Percentiles rank a stretch among this genome's conserved stretches.
Conservation (phyloP, 805 yeast genomes). For the Saccharomycopsis sp. region DNA sequence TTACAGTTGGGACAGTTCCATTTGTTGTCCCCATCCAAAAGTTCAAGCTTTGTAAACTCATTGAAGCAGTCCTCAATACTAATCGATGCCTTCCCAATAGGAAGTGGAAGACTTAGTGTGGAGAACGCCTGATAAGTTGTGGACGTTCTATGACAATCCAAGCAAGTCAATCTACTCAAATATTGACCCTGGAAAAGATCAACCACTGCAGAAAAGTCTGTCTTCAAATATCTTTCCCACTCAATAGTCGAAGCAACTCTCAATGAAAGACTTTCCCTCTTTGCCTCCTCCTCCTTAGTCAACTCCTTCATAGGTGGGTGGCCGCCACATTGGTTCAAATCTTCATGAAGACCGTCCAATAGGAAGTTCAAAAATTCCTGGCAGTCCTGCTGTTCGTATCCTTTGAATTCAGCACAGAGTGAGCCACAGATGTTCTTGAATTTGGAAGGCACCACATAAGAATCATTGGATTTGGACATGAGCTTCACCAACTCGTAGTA, state of each 20-base stretch:
- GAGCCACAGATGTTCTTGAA: conserved; percentile 67
- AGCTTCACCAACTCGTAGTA: conserved; percentile 55
- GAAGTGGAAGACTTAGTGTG: conserved; percentile 73
- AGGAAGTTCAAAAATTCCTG: conserved; percentile 73
- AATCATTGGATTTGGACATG: conserved; percentile 42
- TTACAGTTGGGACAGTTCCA: conserved; percentile 84
- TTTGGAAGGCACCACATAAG: conserved; percentile 49
- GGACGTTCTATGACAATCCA: conserved; percentile 66
- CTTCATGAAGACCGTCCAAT: conserved; percentile 76
- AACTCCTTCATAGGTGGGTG: conserved; percentile 50
- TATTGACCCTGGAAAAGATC: conserved; percentile 87
- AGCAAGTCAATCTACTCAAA: conserved; percentile 68
- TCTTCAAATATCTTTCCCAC: conserved; percentile 81
- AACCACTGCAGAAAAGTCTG: conserved; percentile 73
- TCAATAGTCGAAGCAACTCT: conserved; percentile 81
- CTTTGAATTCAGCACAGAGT: conserved; percentile 56
- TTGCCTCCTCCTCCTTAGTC: conserved; percentile 62
- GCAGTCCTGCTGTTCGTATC: conserved; percentile 76
- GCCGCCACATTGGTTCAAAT: conserved; percentile 60
- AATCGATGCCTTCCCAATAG: conserved; percentile 32
- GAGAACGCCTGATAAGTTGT: conserved; percentile 84
- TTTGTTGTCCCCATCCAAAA: conserved; percentile 67
- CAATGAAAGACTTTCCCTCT: conserved; percentile 65
- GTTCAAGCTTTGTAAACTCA: conserved; percentile 69
- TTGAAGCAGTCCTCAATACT: conserved; percentile 61